phyloP scores from a whole-genome alignment of 148 eudicot species.

The Fallopia convolvulus region DNA sequence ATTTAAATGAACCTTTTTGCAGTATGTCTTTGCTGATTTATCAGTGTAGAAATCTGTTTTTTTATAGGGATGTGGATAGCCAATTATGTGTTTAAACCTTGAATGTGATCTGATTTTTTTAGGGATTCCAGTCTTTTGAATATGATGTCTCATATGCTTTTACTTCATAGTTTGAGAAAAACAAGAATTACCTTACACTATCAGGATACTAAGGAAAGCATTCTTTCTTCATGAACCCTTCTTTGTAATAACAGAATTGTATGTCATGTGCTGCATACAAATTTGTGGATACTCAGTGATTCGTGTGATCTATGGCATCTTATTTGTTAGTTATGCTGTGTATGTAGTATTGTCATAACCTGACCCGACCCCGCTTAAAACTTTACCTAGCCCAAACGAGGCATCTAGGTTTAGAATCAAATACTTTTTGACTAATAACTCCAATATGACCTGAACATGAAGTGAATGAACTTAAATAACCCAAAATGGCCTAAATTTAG shows the following conservation, averaged over 20 bases:
- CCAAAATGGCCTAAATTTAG: not conserved
- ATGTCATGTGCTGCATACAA: not conserved
- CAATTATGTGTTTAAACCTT: not conserved
- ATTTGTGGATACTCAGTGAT: not conserved
- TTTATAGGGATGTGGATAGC: not conserved
- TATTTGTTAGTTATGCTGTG: not conserved
- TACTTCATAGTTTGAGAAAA: not conserved
- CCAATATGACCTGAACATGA: not conserved
- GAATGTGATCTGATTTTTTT: not conserved
- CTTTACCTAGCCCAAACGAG: not conserved
- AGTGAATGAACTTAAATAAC: not conserved
- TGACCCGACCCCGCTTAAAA: not conserved
- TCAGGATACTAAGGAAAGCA: not conserved
- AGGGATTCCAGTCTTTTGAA: not conserved
- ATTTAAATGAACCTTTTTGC: not conserved
- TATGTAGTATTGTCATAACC: not conserved
- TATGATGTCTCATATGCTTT: not conserved
- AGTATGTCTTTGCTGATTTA: not conserved
- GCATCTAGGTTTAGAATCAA: not conserved
- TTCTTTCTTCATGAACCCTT: not conserved
- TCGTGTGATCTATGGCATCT: not conserved
- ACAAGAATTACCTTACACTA: not conserved
- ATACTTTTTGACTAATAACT: not conserved
- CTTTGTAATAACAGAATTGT: not conserved
- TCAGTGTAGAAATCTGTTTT: not conserved